Base-by-base conservation (phyloP, 345 rosid species). In the Populus euphratica region DNA sequence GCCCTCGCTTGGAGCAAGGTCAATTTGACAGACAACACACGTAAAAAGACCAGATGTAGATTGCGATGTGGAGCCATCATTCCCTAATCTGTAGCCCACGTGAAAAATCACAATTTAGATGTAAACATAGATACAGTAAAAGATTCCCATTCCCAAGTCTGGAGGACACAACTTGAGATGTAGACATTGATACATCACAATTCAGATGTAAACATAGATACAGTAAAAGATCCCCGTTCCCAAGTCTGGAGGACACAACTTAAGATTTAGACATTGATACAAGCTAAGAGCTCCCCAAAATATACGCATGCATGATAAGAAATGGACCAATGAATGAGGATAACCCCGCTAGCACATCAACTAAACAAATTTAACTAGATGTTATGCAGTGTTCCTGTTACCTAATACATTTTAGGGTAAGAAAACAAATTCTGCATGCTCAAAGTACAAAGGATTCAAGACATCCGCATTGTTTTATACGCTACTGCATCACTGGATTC, bases 11-110 rank as follows among this genome's bases (percentile, higher is more conserved):
- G 93, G 91, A 49, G 91, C 91, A 68, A 92, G 89, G 80, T 94
- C 93, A 5, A 90, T 78, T 83, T 94, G 98, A 41, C 98, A 94
- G 76, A 91, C 89, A 0, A 93, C 96, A 43, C 97, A 92, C 0
- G 86, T 84, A 82, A 92, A 94, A n/a, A 94, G 86, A 43, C 90
- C 87, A 8, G 92, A 85, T 72, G 86, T 88, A 69, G 93, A 77
- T 44, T 87, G 86, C 50, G 70, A 80, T 0, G 75, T 61, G 5
- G 74, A 77, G 1, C 86, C 88, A 44, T 87, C 91, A 16, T 85
- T 88, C 74, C 94, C 93, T 29, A 94, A 85, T 86, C 98, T 94
- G 96, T 75, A 81, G 74, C n/a, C 44, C 43, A 33, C 16, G 27
- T 59, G 23, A 59, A 23, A 23, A 59, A 59, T n/a, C 4, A 23